These are phyloP conservation scores for Sporothrix brasiliensis DNA, from an alignment of 2,329 filamentous ascomycete genomes.

Conservation along the genomic window DNA sequence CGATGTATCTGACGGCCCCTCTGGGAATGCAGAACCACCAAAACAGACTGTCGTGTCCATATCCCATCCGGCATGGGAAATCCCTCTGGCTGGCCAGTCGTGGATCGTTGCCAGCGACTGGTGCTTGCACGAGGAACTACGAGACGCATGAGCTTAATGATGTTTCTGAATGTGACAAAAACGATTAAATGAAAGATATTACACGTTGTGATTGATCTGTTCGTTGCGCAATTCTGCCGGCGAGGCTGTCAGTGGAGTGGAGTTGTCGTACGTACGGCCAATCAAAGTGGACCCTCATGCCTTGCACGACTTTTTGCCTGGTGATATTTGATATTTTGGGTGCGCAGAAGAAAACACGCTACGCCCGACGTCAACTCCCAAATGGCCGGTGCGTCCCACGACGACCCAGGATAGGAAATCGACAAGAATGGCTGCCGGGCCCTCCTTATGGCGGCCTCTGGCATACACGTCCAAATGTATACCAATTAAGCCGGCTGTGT, in stretches of 20 bases:
- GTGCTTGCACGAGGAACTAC: slow-evolving; percentile 17
- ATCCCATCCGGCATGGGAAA: slow-evolving; percentile 37
- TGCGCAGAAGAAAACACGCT: not conserved
- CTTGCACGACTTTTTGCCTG: not conserved
- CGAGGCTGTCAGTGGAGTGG: slow-evolving; percentile 1
- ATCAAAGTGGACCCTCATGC: not conserved
- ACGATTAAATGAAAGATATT: no score
- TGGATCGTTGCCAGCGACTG: slow-evolving; percentile 39
- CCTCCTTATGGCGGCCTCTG: slow-evolving; percentile 1
- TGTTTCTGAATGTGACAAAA: not conserved
- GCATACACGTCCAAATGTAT: not conserved
- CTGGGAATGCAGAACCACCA: slow-evolving; percentile 31
- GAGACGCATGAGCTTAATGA: not conserved
- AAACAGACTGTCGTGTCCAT: slow-evolving; percentile 40
- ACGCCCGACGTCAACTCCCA: not conserved
- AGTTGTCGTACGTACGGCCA: not conserved
- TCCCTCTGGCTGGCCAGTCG: slow-evolving; percentile 32
- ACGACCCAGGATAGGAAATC: no score
- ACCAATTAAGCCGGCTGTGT: not conserved
- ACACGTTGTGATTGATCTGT: no score
- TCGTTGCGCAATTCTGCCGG: no score
- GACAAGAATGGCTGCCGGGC: not conserved
- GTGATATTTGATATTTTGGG: not conserved
- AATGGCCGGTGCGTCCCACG: not conserved
- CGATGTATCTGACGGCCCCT: no score